Evolutionary conservation across 805 yeast species (phyloP), one percentile per base, ranked within the genome.

Genomic region (Barnettozyma californica): DNA sequence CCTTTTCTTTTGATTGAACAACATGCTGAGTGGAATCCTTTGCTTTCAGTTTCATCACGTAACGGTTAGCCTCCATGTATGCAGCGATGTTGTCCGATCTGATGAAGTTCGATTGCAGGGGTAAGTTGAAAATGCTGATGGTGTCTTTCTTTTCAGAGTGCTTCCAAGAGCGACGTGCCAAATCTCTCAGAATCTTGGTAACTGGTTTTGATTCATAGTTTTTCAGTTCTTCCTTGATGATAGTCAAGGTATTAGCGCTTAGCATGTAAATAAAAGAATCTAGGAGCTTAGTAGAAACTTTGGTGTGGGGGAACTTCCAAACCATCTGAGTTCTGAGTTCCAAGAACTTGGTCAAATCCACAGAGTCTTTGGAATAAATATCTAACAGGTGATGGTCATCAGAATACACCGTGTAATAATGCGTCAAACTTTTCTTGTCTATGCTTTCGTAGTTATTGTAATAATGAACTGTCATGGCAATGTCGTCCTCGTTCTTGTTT

Each of bases 81-180:
- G 92, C 87, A 2, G 87, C 77, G 42, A 88, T 70, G 61, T 83
- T 87, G 63, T 89, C 90, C 43, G 86, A 76, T 56, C 98, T 78
- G 51, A 87, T 75, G 60, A 91, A 91, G 2, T 76, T 70, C 11
- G 85, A 79, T 50, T 81, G 78, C 26, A 76, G 71, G 4, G 97
- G 96, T 25, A 91, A 63, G 21, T 83, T 75, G 53, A 84, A 77
- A 57, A 92, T 71, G 4, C 85, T 85, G 16, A 94, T 77, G 1
- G 83, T 77, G 47, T 82, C 87, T 53, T 73, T 73, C 9, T 66
- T 62, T 6, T 61, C 58, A 0, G 84, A 73, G 62, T 90, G 96
- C 58, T 77, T 78, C 99, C 99, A 94, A 1, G 96, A 84, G 53
- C 95, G 79, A 66, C 98, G 79, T 3, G 95, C 95, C 49, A 92